Evolutionary conservation across 1,284 basidiomycete genomes (phyloP).

Genomic region (Exsudoporus floridanus): DNA sequence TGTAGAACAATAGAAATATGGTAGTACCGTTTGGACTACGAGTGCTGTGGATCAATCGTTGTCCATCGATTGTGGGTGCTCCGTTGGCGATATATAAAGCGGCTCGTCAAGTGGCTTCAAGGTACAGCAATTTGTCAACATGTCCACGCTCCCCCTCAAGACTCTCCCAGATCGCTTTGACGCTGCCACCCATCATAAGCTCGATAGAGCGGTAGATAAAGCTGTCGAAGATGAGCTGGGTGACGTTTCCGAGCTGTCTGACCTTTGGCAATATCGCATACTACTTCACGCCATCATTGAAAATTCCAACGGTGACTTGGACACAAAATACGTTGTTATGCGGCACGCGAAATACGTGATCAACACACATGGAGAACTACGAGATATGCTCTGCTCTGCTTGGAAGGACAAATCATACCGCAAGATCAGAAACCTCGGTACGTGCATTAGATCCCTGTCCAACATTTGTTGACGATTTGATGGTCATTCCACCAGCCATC

Average conservation of each 20-base stretch:
- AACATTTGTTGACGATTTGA: no score
- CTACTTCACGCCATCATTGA: no score
- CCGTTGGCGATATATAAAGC: neutral
- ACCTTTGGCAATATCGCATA: no score
- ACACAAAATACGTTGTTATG: neutral
- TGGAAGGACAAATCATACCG: neutral
- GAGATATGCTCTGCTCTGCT: neutral
- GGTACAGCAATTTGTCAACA: neutral
- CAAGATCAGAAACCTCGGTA: neutral
- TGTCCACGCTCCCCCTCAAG: slow-evolving; percentile 5
- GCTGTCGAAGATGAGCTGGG: neutral
- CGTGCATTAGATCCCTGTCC: neutral
- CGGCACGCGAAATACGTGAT: neutral
- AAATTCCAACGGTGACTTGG: neutral
- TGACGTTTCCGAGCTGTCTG: no score
- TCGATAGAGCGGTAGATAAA: neutral
- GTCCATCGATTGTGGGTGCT: neutral
- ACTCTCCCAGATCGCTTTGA: neutral
- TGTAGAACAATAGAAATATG: no score
- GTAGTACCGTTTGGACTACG: no score
- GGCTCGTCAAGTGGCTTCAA: neutral
- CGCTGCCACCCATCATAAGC: neutral
- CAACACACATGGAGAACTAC: neutral
- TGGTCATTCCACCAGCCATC: neutral
- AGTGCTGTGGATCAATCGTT: neutral